Base-by-base conservation (phyloP, 176 grass and related monocot species). In the Aegilops umbellulata region DNA sequence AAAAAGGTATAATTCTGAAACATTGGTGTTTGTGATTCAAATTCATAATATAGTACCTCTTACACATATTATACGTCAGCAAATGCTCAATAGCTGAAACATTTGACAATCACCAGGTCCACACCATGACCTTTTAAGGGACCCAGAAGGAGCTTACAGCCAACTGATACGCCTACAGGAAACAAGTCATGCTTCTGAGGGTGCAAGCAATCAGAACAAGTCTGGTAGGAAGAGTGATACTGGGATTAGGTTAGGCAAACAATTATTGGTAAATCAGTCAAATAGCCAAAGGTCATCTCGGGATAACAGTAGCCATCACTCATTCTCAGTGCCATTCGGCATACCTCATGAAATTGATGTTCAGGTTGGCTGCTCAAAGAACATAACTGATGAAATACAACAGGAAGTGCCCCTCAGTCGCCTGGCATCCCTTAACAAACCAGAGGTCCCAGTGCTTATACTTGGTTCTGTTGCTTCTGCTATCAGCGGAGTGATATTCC, bases 401-500 rank as follows among this genome's bases (percentile, higher is more conserved):
- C 76, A 89, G 19, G 86, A 93, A 87, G 88, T 93, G 46, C 55
- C 88, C 44, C 80, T 95, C 51, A 84, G 86, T 31, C 93, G 86
- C 53, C 88, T 92, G 2, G 87, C 91, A 19, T 82, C 62, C n/a
- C 91, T 95, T 58, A 95, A 91, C 84, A 95, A 91, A 53, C 91
- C 94, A 0, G 94, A 95, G 85, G 82, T 93, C 53, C 94, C 89
- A 65, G 81, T 91, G 46, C 87, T 95, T 62, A 64, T 95, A 35
- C 73, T 95, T 69, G 94, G 91, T 80, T 93, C 91, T 46, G 62
- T 95, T 89, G 91, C 91, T 85, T 86, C 90, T 6, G 61, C 78
- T 65, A 36, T 95, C 55, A 92, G 89, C 31, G 94, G 94, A 76
- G 80, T 91, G 32, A 92, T 95, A 36, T 93, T 95, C 63, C 94